These are phyloP conservation scores for Ogataea ganodermae DNA, from an alignment of 805 yeast genomes.

Conservation along the genomic window DNA sequence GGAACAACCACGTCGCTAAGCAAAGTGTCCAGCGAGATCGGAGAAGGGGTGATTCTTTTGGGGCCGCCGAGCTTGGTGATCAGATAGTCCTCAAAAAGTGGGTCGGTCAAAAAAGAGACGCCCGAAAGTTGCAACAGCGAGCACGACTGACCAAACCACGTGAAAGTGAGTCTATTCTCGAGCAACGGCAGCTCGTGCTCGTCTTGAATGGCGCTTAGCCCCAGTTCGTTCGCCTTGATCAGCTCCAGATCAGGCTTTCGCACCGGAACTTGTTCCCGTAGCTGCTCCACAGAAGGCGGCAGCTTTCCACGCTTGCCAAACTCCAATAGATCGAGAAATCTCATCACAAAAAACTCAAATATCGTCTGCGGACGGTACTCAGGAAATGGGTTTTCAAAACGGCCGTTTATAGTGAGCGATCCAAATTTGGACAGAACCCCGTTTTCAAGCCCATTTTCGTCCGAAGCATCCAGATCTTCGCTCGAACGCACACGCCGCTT, in stretches of 20 bases:
- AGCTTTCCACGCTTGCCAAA: conserved; percentile 58
- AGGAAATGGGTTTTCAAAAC: conserved; percentile 86
- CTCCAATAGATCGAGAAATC: conserved; percentile 71
- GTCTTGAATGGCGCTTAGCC: conserved; percentile 9
- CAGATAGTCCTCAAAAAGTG: conserved; percentile 68
- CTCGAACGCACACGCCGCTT: conserved; percentile 38
- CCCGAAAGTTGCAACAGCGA: conserved; percentile 70
- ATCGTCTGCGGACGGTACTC: conserved; percentile 90
- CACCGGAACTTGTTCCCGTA: conserved; percentile 60
- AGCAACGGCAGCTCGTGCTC: conserved; percentile 35
- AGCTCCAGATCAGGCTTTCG: conserved; percentile 56
- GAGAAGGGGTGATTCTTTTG: conserved; percentile 76
- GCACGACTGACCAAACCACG: conserved; percentile 96
- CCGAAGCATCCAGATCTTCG: conserved; percentile 8
- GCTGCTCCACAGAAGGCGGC: conserved; percentile 47
- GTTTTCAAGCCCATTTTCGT: background rate
- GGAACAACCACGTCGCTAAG: conserved; percentile 47
- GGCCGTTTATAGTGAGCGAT: conserved; percentile 62
- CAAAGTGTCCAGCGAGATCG: conserved; percentile 62
- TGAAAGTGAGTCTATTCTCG: conserved; percentile 57
- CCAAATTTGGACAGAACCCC: conserved; percentile 38
- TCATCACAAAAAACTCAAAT: conserved; percentile 76
- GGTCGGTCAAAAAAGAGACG: conserved; percentile 82
- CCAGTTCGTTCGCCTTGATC: conserved; percentile 29
- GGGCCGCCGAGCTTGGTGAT: conserved; percentile 74